Conservation (phyloP, 2,329 filamentous ascomycete species). For the Dryadomyces quercus-mongolicae region DNA sequence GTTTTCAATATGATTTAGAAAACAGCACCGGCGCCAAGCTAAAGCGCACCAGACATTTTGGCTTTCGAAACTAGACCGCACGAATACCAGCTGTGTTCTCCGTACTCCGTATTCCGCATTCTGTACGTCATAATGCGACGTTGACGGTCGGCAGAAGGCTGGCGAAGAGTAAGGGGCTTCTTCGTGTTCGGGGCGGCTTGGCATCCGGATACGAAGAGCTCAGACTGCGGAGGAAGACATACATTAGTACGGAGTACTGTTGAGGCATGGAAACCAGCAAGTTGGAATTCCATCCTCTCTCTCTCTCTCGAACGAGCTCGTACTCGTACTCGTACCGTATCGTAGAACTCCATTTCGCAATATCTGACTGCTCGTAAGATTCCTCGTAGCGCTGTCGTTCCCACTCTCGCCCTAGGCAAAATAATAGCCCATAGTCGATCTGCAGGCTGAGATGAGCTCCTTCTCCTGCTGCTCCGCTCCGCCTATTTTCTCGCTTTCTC, state of each 20-base stretch:
- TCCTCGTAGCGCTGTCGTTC: background rate
- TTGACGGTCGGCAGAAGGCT: background rate
- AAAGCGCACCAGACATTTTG: background rate
- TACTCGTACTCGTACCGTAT: too few species aligned
- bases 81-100: background rate
- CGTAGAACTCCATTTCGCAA: too few species aligned
- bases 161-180: background rate
- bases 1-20: too few species aligned
- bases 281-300: too few species aligned
- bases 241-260: too few species aligned
- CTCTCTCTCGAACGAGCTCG: too few species aligned
- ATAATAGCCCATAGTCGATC: background rate
- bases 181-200: background rate
- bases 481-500: background rate
- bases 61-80: background rate
- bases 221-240: too few species aligned
- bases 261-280: too few species aligned
- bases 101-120: too few species aligned
- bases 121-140: background rate
- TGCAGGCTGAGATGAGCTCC: conserved; percentile 5
- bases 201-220: too few species aligned
- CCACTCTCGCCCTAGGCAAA: background rate
- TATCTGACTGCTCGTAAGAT: background rate
- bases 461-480: background rate
- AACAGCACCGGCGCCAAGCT: too few species aligned